Percentiles rank a stretch among this genome's conserved stretches.
Conservation (phyloP, 1,284 basidiomycete species). For the Leccinum variabile region DNA sequence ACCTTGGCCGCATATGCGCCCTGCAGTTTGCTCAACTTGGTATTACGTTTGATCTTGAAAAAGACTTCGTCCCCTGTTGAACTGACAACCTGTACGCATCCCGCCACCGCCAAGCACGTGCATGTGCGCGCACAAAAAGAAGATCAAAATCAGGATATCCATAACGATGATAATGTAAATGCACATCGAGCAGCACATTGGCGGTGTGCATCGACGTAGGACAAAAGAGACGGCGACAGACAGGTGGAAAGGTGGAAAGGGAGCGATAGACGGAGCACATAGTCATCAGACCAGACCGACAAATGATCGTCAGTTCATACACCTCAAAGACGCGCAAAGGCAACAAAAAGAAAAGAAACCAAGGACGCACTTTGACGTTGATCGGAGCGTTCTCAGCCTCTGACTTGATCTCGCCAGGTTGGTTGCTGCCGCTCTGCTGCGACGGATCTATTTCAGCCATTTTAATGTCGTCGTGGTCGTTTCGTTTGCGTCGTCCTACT, state of each 20-base stretch:
- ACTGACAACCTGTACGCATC: constrained; percentile 64
- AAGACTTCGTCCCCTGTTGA: constrained; percentile 88
- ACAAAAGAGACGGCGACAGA: background rate
- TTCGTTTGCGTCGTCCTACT: background rate
- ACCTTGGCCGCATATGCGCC: constrained; percentile 93
- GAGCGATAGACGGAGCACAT: background rate
- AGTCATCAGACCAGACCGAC: background rate
- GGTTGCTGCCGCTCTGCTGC: constrained; percentile 11
- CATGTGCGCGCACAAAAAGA: background rate
- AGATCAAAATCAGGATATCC: background rate
- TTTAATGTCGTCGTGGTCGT: background rate
- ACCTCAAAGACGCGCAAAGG: background rate
- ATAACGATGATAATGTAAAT: background rate
- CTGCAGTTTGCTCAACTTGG: constrained; percentile 91
- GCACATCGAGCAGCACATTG: background rate
- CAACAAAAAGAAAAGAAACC: background rate
- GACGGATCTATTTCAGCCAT: constrained; percentile 32
- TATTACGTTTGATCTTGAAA: constrained; percentile 97
- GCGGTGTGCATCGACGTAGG: background rate
- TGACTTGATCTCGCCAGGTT: constrained; percentile 57
- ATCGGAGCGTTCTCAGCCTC: constrained; percentile 72
- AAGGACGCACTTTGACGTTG: constrained; percentile 71
- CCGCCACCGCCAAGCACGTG: background rate
- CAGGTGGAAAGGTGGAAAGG: background rate
- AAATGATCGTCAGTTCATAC: background rate